Base-by-base conservation (phyloP, 768 basidiomycete species). In the Inosperma sp. region DNA sequence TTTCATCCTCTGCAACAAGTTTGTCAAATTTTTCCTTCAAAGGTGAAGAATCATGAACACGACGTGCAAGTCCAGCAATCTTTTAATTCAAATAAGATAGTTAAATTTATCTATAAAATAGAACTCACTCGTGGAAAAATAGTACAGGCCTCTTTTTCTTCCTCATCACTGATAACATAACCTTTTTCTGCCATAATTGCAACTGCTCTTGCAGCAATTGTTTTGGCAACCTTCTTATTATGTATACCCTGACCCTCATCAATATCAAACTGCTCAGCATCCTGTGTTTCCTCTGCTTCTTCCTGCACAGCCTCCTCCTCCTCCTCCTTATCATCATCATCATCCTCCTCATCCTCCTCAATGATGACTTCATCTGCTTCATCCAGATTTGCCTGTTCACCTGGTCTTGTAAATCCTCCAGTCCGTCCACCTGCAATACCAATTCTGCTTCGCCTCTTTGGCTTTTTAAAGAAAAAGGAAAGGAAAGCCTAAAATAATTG, bases 1-100 rank as follows among this genome's bases (percentile, higher is more conserved):
- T 42, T 35, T 45, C 23, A 39, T 62, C 49, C 13, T 41, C 35
- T 23, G 17, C 2, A 6, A 67, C 57, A 10, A 68, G 51, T 8
- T 49, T 41, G 7, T 61, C 53, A 53, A 68, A 68, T 22, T 58
- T 58, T 17, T 61, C 61, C 9, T 57, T 58, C 4, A 67, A 43
- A 7, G 53, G 51, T 17, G 50, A n/a, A 10, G 45, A 48, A 41
- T 68, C 61, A 55, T 68, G 62, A 13, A 67, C 53, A 21, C 54
- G 45, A 7, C 53, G 49, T 8, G 65, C 62, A 13, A 68, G 54
- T 1, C 65, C 52, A 13, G 56, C 45, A 49, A 49, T 48, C 52
- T 56, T 40, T 13, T 17, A 10, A 14, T 8, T 42, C 17, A 23
- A 35, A 25, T 30, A 44, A 23, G 36, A 44, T 10, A 40, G 31